phyloP scores from a whole-genome alignment of 2,329 filamentous ascomycete species.

The Colletotrichum higginsianum region DNA sequence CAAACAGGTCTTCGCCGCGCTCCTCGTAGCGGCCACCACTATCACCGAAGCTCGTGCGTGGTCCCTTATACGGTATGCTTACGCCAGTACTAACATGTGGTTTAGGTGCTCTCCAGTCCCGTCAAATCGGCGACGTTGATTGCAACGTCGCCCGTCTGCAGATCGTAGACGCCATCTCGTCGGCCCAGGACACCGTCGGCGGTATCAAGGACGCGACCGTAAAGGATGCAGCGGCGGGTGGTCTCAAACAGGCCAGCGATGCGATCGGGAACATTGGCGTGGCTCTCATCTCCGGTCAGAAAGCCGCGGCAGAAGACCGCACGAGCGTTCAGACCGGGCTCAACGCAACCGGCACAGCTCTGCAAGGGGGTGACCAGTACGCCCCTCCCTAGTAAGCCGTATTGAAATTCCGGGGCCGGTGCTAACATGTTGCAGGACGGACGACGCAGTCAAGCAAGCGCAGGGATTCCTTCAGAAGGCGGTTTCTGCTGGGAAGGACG shows the following conservation, averaged over 20 bases:
- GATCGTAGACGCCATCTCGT: background rate
- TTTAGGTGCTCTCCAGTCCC: background rate
- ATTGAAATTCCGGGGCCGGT: background rate
- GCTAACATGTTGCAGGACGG: background rate
- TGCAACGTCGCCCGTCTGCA: background rate
- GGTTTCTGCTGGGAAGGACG: background rate
- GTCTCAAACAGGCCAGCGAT: background rate
- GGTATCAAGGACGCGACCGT: background rate
- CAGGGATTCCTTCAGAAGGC: background rate
- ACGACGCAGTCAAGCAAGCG: background rate
- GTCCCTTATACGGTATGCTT: background rate
- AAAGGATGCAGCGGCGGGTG: background rate
- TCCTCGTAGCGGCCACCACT: slow-evolving; percentile 3
- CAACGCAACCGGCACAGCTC: background rate
- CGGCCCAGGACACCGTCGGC: background rate
- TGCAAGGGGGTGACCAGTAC: slow-evolving; percentile 7
- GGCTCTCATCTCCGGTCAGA: background rate
- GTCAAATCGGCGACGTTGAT: background rate
- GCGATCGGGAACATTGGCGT: background rate
- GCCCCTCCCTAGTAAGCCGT: background rate
- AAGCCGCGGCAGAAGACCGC: slow-evolving; percentile 1
- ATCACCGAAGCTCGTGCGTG: slow-evolving; percentile 2
- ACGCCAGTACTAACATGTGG: background rate
- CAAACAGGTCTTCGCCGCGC: background rate
- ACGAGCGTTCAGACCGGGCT: background rate